phyloP scores from a whole-genome alignment of 176 grass and related monocot species.

The Paspalum vaginatum region DNA sequence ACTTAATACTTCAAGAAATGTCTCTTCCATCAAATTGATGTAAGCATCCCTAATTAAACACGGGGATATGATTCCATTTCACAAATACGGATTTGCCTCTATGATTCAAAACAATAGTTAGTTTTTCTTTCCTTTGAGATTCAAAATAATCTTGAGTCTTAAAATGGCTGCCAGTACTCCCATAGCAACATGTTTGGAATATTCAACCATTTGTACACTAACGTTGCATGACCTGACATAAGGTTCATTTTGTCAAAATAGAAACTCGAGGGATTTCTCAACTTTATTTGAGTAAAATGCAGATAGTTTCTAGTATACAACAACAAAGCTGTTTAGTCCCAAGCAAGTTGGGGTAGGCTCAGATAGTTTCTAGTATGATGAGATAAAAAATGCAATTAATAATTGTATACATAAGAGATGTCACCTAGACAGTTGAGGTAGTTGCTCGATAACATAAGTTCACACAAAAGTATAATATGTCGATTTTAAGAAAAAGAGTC shows the following conservation, averaged over 20 bases:
- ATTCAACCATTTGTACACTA: background rate
- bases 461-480: background rate
- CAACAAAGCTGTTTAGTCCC: no score
- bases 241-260: background rate
- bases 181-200: constrained; percentile 26
- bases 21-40: background rate
- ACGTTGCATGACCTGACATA: background rate
- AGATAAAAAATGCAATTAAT: background rate
- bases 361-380: background rate
- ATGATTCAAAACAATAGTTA: background rate
- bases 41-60: constrained; percentile 3
- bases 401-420: background rate
- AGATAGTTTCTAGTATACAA: background rate
- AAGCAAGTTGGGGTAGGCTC: no score
- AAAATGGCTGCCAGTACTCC: background rate
- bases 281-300: constrained; percentile 9
- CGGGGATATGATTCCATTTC: background rate
- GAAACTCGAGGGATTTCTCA: background rate
- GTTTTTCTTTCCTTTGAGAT: background rate
- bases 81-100: background rate
- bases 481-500: no score
- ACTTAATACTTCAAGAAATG: background rate
- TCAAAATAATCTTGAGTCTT: background rate
- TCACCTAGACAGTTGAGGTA: background rate
- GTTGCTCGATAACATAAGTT: background rate